Evolutionary conservation across 2,329 filamentous ascomycete genomes (phyloP), one percentile per base, ranked within the genome.

Genomic region (Diaporthe humulicola): DNA sequence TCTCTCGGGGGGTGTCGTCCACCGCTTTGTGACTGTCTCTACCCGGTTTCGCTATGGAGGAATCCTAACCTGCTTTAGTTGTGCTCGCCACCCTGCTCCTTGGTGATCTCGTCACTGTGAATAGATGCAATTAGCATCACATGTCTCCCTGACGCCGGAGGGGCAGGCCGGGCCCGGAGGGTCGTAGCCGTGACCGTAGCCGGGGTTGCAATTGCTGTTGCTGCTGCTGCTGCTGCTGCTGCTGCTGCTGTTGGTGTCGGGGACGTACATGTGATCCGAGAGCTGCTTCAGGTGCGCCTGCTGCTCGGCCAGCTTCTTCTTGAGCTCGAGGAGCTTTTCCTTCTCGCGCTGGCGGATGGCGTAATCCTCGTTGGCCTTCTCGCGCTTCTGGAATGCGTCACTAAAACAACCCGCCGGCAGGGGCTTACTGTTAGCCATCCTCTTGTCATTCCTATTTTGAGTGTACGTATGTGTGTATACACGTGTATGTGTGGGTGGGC

Each of bases 321-420:
- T 93, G 80, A 98, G 92, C 83, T 91, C 90, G 70, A 90, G 80
- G 77, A 98, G 93, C 95, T 98, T 98, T 88, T 96, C 92, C 87
- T 92, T 91, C 90, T 98, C 97, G 83, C 95, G 94, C 87, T 94
- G 88, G 81, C 92, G 91, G 86, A 99, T 95, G 86, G 94, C 94
- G 80, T 91, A 91, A 84, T 95, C 93, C 88, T 98, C 97, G 83
- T 88, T 90, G 79, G 96, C 96, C 83, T 93, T 91, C 87, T 99
- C 97, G 80, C 97, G 95, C 87, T 93, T 93, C 87, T 93, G 95
- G 91, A 98, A 99, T 74, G 95, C 92, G 83, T 99, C 96, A 80
- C 96, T 98, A 69, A 17, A 40, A 33, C 28, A 22, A 30, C 40
- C 48, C 64, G 48, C 48, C 48, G 15, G 48, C 8, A 40, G n/a